Evolutionary conservation across 371 early-diverging fungal species (phyloP), one percentile per base, ranked within the genome.

Genomic region (Apophysomyces ossiformis): DNA sequence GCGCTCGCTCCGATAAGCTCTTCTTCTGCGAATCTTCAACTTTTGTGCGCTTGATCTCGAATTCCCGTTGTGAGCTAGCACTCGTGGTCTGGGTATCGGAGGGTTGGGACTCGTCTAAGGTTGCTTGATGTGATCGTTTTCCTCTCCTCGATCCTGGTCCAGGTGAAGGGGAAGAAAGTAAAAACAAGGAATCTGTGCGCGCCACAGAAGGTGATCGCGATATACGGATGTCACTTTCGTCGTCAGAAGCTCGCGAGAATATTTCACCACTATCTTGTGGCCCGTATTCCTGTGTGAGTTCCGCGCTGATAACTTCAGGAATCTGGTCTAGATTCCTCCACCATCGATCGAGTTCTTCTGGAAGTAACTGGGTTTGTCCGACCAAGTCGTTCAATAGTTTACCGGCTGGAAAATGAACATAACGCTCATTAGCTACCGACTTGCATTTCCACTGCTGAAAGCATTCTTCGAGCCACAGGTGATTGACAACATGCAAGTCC

Each of bases 381-480:
- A 80, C 81, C 2, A 76, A 44, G 1, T 60, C 37, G 8, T 63
- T 63, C 39, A 82, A 35, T 32, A 72, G 61, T 13, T 60, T 61
- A 26, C 66, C 64, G 1, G 60, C 69, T 11, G 87, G 85, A 47
- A 86, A 87, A 54, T 82, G 71, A 0, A 69, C 76, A 60, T 87
- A 92, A n/a, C 78, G 81, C 35, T 71, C 77, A 50, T 89, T 83
- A 18, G 78, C 78, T 16, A 80, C 76, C 21, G 86, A 75, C 60
- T 85, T 77, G 36, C 77, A 63, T 38, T 69, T 63, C 90, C 90
- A 91, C n/a, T 75, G 65, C 47, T 82, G 82, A 68, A 77, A 90
- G 63, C 89, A 86, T 36, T 92, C 92, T 74, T 96, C 95, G 0
- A 96, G 71, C 96, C 96, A 96, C 7, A 93, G 59, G 74, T 96